Base-by-base conservation (phyloP, 1,284 basidiomycete genomes). In the Ustilago curta region DNA sequence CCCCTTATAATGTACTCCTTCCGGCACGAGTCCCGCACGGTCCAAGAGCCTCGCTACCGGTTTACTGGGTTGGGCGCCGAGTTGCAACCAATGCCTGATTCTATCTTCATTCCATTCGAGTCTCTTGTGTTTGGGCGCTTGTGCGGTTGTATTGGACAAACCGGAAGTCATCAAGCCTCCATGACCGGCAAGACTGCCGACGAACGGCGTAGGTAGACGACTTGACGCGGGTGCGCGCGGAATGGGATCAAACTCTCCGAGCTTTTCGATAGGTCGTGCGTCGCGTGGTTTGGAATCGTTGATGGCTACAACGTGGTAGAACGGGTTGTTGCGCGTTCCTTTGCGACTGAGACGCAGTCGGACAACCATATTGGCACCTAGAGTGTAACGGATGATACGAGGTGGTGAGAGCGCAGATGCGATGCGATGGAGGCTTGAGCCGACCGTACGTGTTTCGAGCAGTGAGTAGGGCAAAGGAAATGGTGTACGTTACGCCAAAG, bases 81-180 rank as follows among this genome's bases (percentile, higher is more conserved):
- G 89, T 32, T 88, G 87, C 31, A 98, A 86, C 95, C 95, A 98
- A 84, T 94, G 94, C 66, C 88, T 89, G 86, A 98, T 94, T 83
- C 95, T 90, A 72, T 93, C 90, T 45, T 91, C 91, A 85, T 94
- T 93, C 94, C 94, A 97, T 83, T 92, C 90, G 57, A 97, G 88
- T 25, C 90, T 90, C 86, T 95, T 97, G 80, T 88, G 87, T 8
- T 57, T 57, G 77, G 84, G 79, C 47, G 59, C 78, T 4, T 57
- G 52, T 5, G 21, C 31, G 8, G 9, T 5, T 42, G 48, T 7
- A 12, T 3, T 19, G 16, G 32, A 14, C 2, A 83, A 47, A 0
- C 81, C 80, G 8, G 62, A 71, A 12, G 60, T 82, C 64, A 80
- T 81, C 1, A 81, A 54, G n/a, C 50, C 62, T 21, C 75, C 78